Evolutionary conservation across 805 yeast genomes (phyloP).

Genomic region (Pichia cephalocereana): DNA sequence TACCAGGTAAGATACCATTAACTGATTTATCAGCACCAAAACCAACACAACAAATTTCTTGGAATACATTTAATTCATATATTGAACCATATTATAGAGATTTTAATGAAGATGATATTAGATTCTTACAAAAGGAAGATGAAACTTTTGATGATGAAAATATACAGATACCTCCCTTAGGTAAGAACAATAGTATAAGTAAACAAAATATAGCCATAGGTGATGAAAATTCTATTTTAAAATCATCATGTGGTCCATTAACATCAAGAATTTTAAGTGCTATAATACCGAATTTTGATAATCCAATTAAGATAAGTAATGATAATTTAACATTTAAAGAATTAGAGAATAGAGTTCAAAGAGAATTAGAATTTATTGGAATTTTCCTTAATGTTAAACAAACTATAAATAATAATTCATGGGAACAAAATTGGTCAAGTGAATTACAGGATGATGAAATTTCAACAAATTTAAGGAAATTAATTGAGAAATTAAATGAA

Average conservation of each 20-base stretch:
- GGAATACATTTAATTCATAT: conserved; percentile 74
- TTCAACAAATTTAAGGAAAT: conserved; percentile 65
- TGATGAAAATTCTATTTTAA: conserved; percentile 37
- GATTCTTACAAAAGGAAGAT: conserved; percentile 45
- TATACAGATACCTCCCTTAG: conserved; percentile 33
- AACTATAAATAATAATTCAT: conserved; percentile 26
- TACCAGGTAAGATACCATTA: conserved; percentile 87
- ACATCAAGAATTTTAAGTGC: conserved; percentile 81
- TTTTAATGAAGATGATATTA: conserved; percentile 72
- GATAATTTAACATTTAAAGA: conserved; percentile 60
- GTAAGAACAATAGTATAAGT: too few species aligned
- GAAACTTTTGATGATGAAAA: conserved; percentile 21
- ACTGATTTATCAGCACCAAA: conserved; percentile 77
- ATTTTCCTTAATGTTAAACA: conserved; percentile 61
- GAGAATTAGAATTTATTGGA: conserved; percentile 86
- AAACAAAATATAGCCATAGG: conserved; percentile 26
- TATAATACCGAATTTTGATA: conserved; percentile 37
- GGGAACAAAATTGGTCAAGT: conserved; percentile 62
- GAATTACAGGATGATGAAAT: conserved; percentile 91
- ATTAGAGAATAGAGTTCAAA: conserved; percentile 77
- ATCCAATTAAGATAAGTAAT: not conserved
- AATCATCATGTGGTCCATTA: conserved; percentile 81
- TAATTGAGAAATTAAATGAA: conserved; percentile 60
- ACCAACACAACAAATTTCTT: conserved; percentile 86
- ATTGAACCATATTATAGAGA: conserved; percentile 79